Base-by-base conservation (phyloP, 441 rosid genomes). In the Hura crepitans region DNA sequence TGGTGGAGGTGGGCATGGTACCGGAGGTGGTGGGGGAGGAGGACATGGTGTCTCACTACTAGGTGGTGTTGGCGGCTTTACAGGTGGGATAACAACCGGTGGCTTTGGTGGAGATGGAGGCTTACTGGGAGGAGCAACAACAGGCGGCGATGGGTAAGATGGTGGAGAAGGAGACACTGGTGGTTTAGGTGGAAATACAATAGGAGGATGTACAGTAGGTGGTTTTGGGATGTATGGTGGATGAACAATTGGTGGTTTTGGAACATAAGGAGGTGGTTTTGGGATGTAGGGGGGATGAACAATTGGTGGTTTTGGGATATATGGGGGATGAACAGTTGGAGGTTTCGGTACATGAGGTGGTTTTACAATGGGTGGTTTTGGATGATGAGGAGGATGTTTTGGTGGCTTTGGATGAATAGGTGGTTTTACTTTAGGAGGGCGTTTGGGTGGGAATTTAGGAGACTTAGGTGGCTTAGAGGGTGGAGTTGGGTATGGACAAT, bases 1-100 rank as follows among this genome's bases (percentile, higher is more conserved):
- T 1, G 85, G 80, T 18, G 84, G 73, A 7, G 87, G 90, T 33
- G 87, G 85, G 53, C 70, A 57, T 5, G 77, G 71, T 5, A 30
- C 31, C 1, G 68, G 37, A 0, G 89, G 81, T 7, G 95, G 84
- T 0, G 88, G 86, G 0, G 88, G 90, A 22, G 89, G 89, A 15
- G 89, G 91, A 63, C 82, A 81, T 25, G 93, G 85, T 3, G 71
- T 72, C 76, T 73, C 84, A n/a, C 71, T 60, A 23, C 22, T 49
- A 2, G 76, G 80, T 1, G 76, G 73, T 8, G 63, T 25, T 13
- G 76, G 76, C 1, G 68, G 62, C 3, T 50, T 18, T 27, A 51
- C 9, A 0, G 71, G 71, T 2, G 69, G 69, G 23, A 14, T 10
- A 42, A 13, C n/a, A 20, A 63, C 59, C 0, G 68, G 74, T 4